These are phyloP conservation scores for Silene uniflora DNA, from an alignment of 148 eudicot genomes.

Conservation along the genomic window DNA sequence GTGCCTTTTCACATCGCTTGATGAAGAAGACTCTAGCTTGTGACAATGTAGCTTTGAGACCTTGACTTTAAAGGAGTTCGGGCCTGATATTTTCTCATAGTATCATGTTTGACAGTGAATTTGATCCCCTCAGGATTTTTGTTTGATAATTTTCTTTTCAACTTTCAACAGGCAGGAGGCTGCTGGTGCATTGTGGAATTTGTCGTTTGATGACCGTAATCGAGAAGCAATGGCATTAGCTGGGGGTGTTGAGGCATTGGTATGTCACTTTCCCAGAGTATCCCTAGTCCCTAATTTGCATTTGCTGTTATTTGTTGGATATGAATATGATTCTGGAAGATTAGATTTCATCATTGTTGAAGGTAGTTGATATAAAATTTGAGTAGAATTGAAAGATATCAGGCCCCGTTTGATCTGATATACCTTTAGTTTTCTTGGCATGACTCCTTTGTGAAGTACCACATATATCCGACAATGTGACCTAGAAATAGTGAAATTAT, in stretches of 20 bases:
- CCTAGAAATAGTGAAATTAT: background rate
- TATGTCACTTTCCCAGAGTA: slow-evolving; percentile 22
- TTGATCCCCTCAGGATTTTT: background rate
- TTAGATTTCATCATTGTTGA: slow-evolving; percentile 1
- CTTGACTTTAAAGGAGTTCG: background rate
- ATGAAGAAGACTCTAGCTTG: background rate
- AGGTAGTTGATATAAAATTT: background rate
- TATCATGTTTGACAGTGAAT: background rate
- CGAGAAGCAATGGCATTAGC: slow-evolving; percentile 93
- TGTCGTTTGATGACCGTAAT: slow-evolving; percentile 93
- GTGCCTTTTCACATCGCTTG: background rate
- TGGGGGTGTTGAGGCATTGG: slow-evolving; percentile 99
- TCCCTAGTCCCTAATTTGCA: background rate
- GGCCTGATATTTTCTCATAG: background rate
- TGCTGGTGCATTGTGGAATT: slow-evolving; percentile 98
- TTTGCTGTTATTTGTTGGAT: background rate
- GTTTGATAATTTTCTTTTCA: background rate
- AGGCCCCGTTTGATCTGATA: background rate
- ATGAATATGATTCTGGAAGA: background rate
- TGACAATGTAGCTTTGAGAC: background rate
- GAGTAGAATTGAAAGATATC: slow-evolving; percentile 4
- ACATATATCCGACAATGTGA: background rate
- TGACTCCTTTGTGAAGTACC: background rate
- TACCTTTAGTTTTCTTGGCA: background rate
- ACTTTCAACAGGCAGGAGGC: slow-evolving; percentile 81